Evolutionary conservation across 306 rosid species (phyloP).

Genomic region (Geum urbanum): DNA sequence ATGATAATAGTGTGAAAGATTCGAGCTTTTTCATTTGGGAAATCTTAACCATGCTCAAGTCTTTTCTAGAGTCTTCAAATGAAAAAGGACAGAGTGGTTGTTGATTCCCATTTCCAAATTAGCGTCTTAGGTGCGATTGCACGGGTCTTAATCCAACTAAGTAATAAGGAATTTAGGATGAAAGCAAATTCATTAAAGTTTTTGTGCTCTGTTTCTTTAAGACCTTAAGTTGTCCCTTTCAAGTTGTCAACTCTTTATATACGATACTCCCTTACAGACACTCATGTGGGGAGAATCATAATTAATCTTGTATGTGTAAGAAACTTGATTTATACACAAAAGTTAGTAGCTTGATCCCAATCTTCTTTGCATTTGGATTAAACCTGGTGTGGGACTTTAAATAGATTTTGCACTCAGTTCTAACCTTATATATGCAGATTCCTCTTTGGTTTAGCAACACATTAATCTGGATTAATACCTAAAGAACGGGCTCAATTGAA

Average conservation of each 20-base stretch:
- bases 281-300: conserved; percentile 16
- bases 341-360: conserved; percentile 4
- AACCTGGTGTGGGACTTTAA: conserved; percentile 5
- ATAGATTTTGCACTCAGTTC: conserved; percentile 6
- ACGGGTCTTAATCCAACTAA: background rate
- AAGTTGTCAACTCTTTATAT: conserved; percentile 27
- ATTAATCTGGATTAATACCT: background rate
- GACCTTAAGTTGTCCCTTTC: conserved; percentile 3
- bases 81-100: background rate
- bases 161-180: background rate
- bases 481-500: background rate
- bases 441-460: conserved; percentile 9
- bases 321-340: conserved; percentile 3
- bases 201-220: background rate
- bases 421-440: background rate
- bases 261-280: background rate
- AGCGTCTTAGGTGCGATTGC: background rate
- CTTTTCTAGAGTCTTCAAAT: conserved; percentile 6
- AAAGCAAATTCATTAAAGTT: background rate
- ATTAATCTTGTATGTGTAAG: background rate
- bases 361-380: conserved; percentile 21
- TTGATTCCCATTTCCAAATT: background rate
- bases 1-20: background rate
- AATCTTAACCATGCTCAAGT: too few species aligned
- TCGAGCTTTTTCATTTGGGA: background rate